Evolutionary conservation across 495 filamentous ascomycete genomes (phyloP).

Genomic region (Neurospora sp.): DNA sequence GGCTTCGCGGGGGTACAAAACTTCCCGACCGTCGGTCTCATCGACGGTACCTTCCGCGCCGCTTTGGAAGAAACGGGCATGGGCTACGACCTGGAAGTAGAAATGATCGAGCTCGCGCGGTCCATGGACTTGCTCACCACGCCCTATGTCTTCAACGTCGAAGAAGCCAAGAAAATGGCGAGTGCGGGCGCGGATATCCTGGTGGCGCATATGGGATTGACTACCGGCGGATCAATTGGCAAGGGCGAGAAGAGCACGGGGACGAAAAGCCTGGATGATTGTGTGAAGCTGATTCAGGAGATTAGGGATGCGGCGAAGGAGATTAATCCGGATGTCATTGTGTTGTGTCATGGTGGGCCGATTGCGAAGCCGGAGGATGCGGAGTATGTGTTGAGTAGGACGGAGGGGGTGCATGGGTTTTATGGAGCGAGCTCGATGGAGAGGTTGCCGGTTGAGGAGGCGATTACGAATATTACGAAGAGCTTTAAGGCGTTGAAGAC

Average conservation of each 20-base stretch:
- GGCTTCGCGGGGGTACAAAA: slow-evolving; percentile 63
- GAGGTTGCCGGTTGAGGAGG: slow-evolving; percentile 56
- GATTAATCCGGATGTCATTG: slow-evolving; percentile 47
- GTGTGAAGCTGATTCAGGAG: slow-evolving; percentile 46
- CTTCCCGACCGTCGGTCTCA: slow-evolving; percentile 61
- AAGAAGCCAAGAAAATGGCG: slow-evolving; percentile 50
- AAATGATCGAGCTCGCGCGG: slow-evolving; percentile 48
- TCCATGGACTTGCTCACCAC: slow-evolving; percentile 52
- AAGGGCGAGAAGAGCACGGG: slow-evolving; percentile 28
- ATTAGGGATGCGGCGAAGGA: slow-evolving; percentile 49
- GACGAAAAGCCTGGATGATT: slow-evolving; percentile 51
- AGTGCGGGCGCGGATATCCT: slow-evolving; percentile 55
- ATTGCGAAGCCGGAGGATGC: slow-evolving; percentile 54
- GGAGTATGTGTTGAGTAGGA: slow-evolving; percentile 47
- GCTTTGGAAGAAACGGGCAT: slow-evolving; percentile 65
- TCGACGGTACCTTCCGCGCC: slow-evolving; percentile 54
- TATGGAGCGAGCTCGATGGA: slow-evolving; percentile 66
- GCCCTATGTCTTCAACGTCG: slow-evolving; percentile 56
- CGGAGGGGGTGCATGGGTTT: slow-evolving; percentile 56
- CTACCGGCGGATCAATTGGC: slow-evolving; percentile 54
- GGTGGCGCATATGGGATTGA: slow-evolving; percentile 60
- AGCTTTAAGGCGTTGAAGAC: slow-evolving; percentile 43
- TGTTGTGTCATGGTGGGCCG: slow-evolving; percentile 61
- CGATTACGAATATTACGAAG: slow-evolving; percentile 50
- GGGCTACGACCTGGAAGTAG: slow-evolving; percentile 53